Evolutionary conservation across 306 rosid genomes (phyloP), one percentile per base, ranked within the genome.

Genomic region (Lithocarpus polystachyus): DNA sequence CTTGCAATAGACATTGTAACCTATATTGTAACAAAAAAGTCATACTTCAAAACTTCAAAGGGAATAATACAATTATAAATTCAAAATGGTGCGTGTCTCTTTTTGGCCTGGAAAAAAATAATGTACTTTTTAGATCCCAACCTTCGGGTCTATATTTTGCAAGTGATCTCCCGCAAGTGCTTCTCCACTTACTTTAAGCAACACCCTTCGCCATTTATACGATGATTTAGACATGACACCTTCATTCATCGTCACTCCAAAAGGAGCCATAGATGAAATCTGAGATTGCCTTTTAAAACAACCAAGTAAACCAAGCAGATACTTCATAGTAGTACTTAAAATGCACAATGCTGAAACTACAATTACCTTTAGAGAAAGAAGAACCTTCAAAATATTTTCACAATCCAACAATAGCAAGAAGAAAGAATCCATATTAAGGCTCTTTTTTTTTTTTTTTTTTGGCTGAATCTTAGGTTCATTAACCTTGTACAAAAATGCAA

Each of bases 131-230:
- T 54, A 35, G 28, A 78, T 57, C 67, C 80, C 37, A 60, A 95
- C 98, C 98, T 95, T 91, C 7, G 99, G 99, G 78, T 95, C 99
- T 83, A 95, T 95, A 79, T 91, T 95, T 88, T 93, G 94, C 12
- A 75, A 35, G 5, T 81, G 86, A 74, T 95, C 99, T 73, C 99
- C 99, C 0, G 96, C 96, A 87, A 95, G 98, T 72, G 99, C 99
- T 89, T 95, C 99, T 31, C 99, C 99, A 3, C 94, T 90, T 72
- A 95, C 99, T 90, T 95, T 95, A 80, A 95, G 99, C 87, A 95
- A 90, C 43, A 95, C 97, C 89, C 99, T 91, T 83, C 55, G 80
- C 99, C 99, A 95, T 84, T 88, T 93, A 78, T 12, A 80, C 2
- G 92, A 82, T 62, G 92, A 80, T 72, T 72, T 86, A 23, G 91